Percentiles rank a stretch among this genome's conserved stretches.
Evolutionary conservation across 2,329 filamentous ascomycete species (phyloP).

Genomic region (Curvularia spicifera): DNA sequence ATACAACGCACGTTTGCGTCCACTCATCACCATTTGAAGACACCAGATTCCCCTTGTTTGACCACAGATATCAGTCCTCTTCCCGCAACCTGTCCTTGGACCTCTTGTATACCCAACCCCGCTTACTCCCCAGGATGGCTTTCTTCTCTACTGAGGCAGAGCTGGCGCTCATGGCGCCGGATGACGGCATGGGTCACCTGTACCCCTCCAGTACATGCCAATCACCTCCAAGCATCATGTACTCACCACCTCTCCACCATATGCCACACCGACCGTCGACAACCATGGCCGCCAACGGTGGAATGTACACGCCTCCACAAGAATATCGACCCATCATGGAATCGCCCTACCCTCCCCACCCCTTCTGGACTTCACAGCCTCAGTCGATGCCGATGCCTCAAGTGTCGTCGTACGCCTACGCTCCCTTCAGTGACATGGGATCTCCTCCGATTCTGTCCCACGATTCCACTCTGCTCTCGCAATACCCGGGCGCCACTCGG

Average conservation of each 20-base stretch:
- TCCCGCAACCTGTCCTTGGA: conserved; percentile 15
- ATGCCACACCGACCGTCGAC: conserved; percentile 35
- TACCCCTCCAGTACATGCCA: conserved; percentile 48
- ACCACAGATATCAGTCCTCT: conserved; percentile 11
- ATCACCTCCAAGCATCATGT: conserved; percentile 49
- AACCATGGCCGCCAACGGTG: conserved; percentile 32
- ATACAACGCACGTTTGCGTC: conserved; percentile 37
- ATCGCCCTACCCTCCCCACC: conserved; percentile 44
- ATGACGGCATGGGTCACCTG: conserved; percentile 43
- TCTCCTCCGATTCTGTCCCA: conserved; percentile 33
- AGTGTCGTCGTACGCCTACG: conserved; percentile 45
- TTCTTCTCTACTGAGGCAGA: conserved; percentile 48
- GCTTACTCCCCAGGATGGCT: conserved; percentile 37
- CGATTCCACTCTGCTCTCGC: conserved; percentile 34
- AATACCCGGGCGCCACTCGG: conserved; percentile 30
- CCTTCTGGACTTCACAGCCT: conserved; percentile 42
- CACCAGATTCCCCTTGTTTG: conserved; percentile 18
- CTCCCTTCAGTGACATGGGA: conserved; percentile 38
- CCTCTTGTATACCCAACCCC: conserved; percentile 3
- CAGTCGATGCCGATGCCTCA: conserved; percentile 38
- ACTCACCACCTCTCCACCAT: conserved; percentile 47
- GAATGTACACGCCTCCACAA: conserved; percentile 39
- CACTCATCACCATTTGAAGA: conserved; percentile 26
- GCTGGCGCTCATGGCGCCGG: conserved; percentile 45
- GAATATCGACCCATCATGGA: conserved; percentile 40